Evolutionary conservation across 2,329 filamentous ascomycete genomes (phyloP), one percentile per base, ranked within the genome.

Genomic region (Penicillium sclerotigenum): DNA sequence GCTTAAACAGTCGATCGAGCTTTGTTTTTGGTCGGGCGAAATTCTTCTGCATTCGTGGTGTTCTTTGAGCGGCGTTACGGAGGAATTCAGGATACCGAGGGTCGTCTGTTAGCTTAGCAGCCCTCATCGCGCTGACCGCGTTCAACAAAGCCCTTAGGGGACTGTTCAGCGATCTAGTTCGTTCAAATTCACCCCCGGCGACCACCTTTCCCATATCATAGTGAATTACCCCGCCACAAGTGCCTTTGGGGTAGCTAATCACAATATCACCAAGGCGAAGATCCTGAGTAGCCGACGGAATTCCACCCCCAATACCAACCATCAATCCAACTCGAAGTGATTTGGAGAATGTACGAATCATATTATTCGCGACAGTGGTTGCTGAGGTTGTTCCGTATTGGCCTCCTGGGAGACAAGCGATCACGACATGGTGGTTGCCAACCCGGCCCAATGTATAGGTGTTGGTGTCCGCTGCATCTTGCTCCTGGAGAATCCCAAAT

Each of bases 371-470:
- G n/a, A 62, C 58, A 0, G 41, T 58, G 0, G 59, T 59, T 4
- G 64, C 62, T 20, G 58, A 47, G 18, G 52, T 57, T 4, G 47
- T 63, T 36, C 64, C 59, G 33, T 58, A 56, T 14, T 58, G 37
- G 5, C 57, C 57, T 14, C 41, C 57, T 5, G 48, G 56, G 0
- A 67, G 47, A 46, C 58, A 63, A 33, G 60, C 57, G 33, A 68
- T 65, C 9, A 64, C 62, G 22, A 66, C 50, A 29, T 58, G 13
- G 40, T 67, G 61, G 24, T 60, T 56, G 18, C 59, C 56, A 1
- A 68, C 60, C 43, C 51, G 56, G 9, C 64, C 65, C 8, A 65
- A 26, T 0, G 52, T 63, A 24, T 65, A 68, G 31, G 45, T 51
- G 52, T 67, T 68, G 4, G 54, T 9, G 50, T 68, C 62, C 16